phyloP scores from a whole-genome alignment of 768 basidiomycete genomes.

The Mycena floridula region DNA sequence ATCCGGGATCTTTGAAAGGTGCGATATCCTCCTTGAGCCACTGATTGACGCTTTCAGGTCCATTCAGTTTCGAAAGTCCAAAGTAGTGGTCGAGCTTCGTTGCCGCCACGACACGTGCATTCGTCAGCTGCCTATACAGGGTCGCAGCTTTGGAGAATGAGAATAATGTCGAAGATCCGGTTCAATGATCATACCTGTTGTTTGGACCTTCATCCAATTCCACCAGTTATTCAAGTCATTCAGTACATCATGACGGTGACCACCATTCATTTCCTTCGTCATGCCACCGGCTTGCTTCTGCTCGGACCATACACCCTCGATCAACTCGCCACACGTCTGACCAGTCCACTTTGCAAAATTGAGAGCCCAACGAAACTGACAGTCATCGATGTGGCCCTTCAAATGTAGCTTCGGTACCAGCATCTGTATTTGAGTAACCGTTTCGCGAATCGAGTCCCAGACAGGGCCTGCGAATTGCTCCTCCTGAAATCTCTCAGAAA shows the following conservation, averaged over 20 bases:
- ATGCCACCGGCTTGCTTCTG: too few relatives aligned
- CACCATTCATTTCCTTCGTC: too few relatives aligned
- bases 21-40: neutral
- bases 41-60: neutral
- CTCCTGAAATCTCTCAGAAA: slow-evolving; percentile 11
- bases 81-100: neutral
- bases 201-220: too few relatives aligned
- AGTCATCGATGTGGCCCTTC: slow-evolving; percentile 17
- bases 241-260: too few relatives aligned
- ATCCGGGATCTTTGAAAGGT: too few relatives aligned
- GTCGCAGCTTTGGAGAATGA: neutral
- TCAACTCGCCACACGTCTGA: slow-evolving; percentile 20
- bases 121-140: neutral
- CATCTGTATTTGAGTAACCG: neutral
- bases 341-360: slow-evolving; percentile 18
- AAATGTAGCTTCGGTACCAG: slow-evolving; percentile 21
- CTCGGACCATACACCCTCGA: too few relatives aligned
- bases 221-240: too few relatives aligned
- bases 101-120: neutral
- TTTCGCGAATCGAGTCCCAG: neutral
- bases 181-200: too few relatives aligned
- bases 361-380: slow-evolving; percentile 16
- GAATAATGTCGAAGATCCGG: neutral
- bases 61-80: neutral
- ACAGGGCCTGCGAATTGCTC: neutral